These are phyloP conservation scores for Leccinum holopus DNA, from an alignment of 1,284 basidiomycete genomes.

Conservation along the genomic window DNA sequence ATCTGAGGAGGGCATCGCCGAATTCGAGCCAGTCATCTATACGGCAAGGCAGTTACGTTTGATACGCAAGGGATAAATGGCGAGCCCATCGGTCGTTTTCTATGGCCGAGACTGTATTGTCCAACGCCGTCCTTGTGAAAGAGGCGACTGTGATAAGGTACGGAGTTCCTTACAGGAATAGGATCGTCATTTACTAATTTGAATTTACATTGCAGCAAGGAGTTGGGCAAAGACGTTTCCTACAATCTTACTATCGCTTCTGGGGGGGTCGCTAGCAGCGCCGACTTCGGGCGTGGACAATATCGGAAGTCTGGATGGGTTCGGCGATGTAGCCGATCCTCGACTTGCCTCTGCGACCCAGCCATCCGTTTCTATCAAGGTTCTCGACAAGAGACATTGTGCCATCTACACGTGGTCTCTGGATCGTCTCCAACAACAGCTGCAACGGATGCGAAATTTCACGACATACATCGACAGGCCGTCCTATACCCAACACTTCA, in stretches of 20 bases:
- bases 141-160: conserved; percentile 95
- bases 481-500: conserved; percentile 91
- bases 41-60: conserved; percentile 76
- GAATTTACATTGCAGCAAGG: conserved; percentile 54
- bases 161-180: conserved; percentile 23
- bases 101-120: conserved; percentile 89
- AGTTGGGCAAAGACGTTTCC: conserved; percentile 80
- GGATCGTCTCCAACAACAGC: conserved; percentile 82
- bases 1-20: conserved; percentile 55
- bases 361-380: conserved; percentile 87
- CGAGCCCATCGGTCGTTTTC: conserved; percentile 78
- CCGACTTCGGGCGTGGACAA: conserved; percentile 84
- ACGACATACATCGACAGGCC: conserved; percentile 92
- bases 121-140: conserved; percentile 84
- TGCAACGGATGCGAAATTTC: conserved; percentile 92
- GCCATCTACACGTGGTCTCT: conserved; percentile 92
- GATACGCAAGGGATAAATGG: conserved; percentile 81
- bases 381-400: conserved; percentile 83
- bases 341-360: conserved; percentile 69
- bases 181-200: conserved; percentile 10
- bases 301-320: conserved; percentile 85
- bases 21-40: conserved; percentile 79
- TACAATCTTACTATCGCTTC: conserved; percentile 93
- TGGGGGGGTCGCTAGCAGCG: conserved; percentile 72
- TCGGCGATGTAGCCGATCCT: conserved; percentile 89